These are phyloP conservation scores for Aspergillaceae sp. DNA, from an alignment of 2,329 filamentous ascomycete genomes.

Conservation along the genomic window DNA sequence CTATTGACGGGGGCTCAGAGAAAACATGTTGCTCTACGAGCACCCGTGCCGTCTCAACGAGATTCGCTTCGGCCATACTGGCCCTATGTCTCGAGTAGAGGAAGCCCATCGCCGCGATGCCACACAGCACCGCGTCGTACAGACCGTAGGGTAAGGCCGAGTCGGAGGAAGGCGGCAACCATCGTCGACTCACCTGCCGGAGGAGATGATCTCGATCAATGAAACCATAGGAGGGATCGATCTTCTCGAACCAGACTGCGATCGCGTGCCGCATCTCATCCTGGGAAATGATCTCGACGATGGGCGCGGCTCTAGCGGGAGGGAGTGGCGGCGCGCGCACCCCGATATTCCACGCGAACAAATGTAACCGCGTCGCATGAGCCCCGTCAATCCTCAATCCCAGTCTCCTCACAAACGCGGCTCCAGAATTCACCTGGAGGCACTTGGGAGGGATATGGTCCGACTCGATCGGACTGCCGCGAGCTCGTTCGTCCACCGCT, in stretches of 20 bases:
- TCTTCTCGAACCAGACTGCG: slow-evolving; percentile 44
- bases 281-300: slow-evolving; percentile 42
- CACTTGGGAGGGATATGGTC: slow-evolving; percentile 26
- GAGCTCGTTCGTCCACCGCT: background rate
- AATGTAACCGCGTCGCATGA: slow-evolving; percentile 45
- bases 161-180: slow-evolving; percentile 13
- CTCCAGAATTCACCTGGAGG: slow-evolving; percentile 50
- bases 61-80: slow-evolving; percentile 35
- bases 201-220: slow-evolving; percentile 22
- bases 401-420: slow-evolving; percentile 47
- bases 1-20: slow-evolving; percentile 19
- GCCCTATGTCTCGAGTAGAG: slow-evolving; percentile 43
- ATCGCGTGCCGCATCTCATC: slow-evolving; percentile 42
- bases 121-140: slow-evolving; percentile 45
- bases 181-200: slow-evolving; percentile 22
- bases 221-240: slow-evolving; percentile 48
- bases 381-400: slow-evolving; percentile 47
- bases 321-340: slow-evolving; percentile 8
- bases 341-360: slow-evolving; percentile 50
- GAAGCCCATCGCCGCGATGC: slow-evolving; percentile 47
- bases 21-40: slow-evolving; percentile 38
- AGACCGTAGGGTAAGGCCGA: slow-evolving; percentile 15
- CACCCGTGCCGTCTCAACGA: slow-evolving; percentile 40
- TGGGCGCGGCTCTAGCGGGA: slow-evolving; percentile 16
- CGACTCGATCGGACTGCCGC: slow-evolving; percentile 7